phyloP scores from a whole-genome alignment of 2,329 filamentous ascomycete genomes.

The Clonostachys rhizophaga region DNA sequence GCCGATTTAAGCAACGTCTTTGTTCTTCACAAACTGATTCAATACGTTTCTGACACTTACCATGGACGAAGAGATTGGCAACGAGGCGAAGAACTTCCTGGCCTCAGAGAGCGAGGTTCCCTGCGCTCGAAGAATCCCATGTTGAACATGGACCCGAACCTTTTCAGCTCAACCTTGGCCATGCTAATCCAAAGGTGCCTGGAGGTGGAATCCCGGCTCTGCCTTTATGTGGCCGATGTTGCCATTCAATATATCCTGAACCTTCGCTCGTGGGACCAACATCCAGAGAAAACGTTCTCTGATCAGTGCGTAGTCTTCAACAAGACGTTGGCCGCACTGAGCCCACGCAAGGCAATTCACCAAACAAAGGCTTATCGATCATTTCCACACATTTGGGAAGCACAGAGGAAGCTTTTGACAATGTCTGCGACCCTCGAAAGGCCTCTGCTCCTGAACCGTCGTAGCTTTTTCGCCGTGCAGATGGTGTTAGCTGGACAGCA shows the following conservation, averaged over 20 bases:
- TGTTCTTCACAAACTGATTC: neutral
- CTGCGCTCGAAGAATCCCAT: neutral
- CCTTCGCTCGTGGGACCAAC: neutral
- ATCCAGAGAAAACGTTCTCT: constrained; percentile 1
- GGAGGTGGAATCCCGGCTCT: constrained; percentile 1
- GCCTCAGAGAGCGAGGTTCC: neutral
- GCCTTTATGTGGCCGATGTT: constrained; percentile 1
- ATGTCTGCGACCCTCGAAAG: constrained; percentile 42
- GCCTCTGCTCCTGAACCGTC: constrained; percentile 43
- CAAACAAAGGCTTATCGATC: neutral
- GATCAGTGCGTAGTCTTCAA: constrained; percentile 3
- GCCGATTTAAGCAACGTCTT: neutral
- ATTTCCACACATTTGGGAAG: constrained; percentile 6
- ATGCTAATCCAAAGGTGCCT: neutral
- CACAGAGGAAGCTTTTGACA: constrained; percentile 38
- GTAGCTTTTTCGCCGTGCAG: constrained; percentile 50
- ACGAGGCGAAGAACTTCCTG: neutral
- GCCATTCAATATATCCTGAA: constrained; percentile 2
- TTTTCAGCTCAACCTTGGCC: neutral
- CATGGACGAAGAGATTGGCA: neutral
- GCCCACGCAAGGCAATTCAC: neutral
- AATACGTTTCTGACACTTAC: neutral
- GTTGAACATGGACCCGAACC: neutral
- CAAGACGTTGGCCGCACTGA: neutral
- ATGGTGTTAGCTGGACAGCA: constrained; percentile 45